Evolutionary conservation across 345 rosid species (phyloP).

Genomic region (Linum tenue): DNA sequence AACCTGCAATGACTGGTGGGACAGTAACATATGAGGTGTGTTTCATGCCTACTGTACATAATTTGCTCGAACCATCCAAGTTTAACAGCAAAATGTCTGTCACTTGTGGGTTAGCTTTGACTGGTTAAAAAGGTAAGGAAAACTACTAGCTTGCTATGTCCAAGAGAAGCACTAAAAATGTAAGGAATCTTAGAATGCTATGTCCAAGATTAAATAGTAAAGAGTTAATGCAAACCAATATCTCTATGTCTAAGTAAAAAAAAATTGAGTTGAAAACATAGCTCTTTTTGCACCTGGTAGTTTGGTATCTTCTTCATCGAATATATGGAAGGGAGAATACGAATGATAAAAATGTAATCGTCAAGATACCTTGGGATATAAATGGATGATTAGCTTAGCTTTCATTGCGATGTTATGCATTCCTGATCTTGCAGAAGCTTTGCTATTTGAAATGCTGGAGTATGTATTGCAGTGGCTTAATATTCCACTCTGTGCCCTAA

Average conservation of each 20-base stretch:
- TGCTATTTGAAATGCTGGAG: background rate
- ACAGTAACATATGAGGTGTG: conserved; percentile 66
- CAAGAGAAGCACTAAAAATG: background rate
- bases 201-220: background rate
- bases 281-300: too few relatives aligned
- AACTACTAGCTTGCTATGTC: background rate
- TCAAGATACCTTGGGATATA: background rate
- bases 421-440: background rate
- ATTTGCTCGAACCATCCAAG: background rate
- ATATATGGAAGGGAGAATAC: background rate
- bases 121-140: background rate
- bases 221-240: background rate
- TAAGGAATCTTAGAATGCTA: background rate
- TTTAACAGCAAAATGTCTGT: conserved; percentile 5
- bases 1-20: conserved; percentile 45
- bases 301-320: too few relatives aligned
- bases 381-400: background rate
- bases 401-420: background rate
- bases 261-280: too few relatives aligned
- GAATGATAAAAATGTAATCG: background rate
- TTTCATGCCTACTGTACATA: conserved; percentile 1
- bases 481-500: background rate
- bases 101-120: conserved; percentile 5
- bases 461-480: background rate
- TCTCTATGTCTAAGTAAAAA: too few relatives aligned